A percentile compares a stretch with the other conserved stretches of the same genome.
Evolutionary conservation across 306 rosid species (phyloP).

Genomic region (Coriaria nepalensis): DNA sequence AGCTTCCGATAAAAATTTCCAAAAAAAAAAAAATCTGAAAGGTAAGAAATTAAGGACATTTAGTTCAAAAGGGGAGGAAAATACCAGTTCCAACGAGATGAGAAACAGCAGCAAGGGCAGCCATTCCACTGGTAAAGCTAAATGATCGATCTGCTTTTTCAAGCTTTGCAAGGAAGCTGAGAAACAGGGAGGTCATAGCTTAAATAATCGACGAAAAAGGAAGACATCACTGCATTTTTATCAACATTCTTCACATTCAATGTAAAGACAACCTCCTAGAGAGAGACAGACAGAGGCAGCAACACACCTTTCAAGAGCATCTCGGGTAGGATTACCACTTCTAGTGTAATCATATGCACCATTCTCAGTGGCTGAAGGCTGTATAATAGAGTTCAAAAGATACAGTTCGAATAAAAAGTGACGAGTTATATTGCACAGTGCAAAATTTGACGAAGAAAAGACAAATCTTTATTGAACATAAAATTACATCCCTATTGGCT

Average conservation of each 20-base stretch:
- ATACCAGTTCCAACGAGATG: slow-evolving; percentile 70
- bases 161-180: slow-evolving; percentile 67
- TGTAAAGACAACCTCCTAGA: background rate
- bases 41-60: background rate
- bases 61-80: slow-evolving; percentile 14
- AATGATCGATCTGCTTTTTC: slow-evolving; percentile 89
- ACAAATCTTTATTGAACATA: background rate
- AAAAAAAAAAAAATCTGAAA: slow-evolving; percentile 2
- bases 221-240: background rate
- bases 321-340: slow-evolving; percentile 92
- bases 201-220: slow-evolving; percentile 10
- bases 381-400: slow-evolving; percentile 18
- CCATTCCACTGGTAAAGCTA: slow-evolving; percentile 97
- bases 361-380: slow-evolving; percentile 78
- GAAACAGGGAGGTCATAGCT: slow-evolving; percentile 16
- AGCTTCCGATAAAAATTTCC: slow-evolving; percentile 4
- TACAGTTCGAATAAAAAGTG: background rate
- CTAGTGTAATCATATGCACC: slow-evolving; percentile 89
- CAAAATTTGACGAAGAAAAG: slow-evolving; percentile 1
- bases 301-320: slow-evolving; percentile 66
- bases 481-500: background rate
- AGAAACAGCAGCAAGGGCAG: slow-evolving; percentile 74
- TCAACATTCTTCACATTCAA: background rate
- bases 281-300: slow-evolving; percentile 3
- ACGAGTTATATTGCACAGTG: background rate